phyloP scores from a whole-genome alignment of 208 protist species.

The Trypanosoma melophagium region DNA sequence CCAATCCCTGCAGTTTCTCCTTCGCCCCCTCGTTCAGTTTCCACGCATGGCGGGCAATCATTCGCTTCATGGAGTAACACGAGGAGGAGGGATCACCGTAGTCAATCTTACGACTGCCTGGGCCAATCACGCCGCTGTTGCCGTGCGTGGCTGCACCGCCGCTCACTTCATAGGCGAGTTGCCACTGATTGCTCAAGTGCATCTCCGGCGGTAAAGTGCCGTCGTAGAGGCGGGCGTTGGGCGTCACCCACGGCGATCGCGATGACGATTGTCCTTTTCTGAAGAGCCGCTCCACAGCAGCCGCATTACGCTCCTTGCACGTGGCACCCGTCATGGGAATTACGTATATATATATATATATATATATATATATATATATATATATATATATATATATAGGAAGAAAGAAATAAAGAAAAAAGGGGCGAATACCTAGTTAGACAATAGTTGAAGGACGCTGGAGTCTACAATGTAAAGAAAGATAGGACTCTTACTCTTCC shows the following conservation, averaged over 20 bases:
- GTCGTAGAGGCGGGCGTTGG: conserved; percentile 1
- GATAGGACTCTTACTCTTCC: conserved; percentile 1
- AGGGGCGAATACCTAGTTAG: neutral
- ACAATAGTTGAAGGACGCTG: neutral
- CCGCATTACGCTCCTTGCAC: conserved; percentile 39
- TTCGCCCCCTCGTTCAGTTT: conserved; percentile 8
- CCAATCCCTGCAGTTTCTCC: conserved; percentile 2
- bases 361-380: conserved; percentile 12
- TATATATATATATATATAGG: neutral
- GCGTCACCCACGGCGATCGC: conserved; percentile 3
- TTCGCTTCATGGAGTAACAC: conserved; percentile 46
- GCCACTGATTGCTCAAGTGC: conserved; percentile 45
- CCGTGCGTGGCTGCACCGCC: neutral
- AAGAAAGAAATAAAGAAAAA: neutral
- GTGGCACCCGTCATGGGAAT: conserved; percentile 15
- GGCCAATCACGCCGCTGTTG: neutral
- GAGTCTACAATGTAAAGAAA: conserved; percentile 10
- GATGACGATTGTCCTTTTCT: neutral
- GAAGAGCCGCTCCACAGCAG: conserved; percentile 52
- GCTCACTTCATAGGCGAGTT: conserved; percentile 42
- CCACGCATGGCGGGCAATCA: conserved; percentile 40
- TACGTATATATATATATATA: neutral
- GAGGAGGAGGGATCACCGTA: conserved; percentile 26
- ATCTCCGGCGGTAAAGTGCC: conserved; percentile 35
- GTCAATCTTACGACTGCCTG: neutral